Base-by-base conservation (phyloP, 1,139 yeast genomes). In the Pneumocystis canis region DNA sequence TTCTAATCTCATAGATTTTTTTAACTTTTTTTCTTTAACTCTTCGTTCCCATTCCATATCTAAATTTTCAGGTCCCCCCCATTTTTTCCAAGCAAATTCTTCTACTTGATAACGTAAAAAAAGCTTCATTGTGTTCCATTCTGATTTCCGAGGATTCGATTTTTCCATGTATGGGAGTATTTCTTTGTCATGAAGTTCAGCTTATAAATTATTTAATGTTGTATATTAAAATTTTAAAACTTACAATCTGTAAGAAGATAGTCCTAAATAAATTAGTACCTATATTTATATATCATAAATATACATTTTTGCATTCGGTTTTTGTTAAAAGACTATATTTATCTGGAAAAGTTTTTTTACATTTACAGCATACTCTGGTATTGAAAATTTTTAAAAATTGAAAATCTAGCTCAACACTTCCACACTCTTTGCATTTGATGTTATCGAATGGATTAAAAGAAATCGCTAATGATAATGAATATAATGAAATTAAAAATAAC, bases 291-390 rank as follows among this genome's bases (percentile, higher is more conserved):
- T 9, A 57, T 11, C 11, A 73, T 59, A 92, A 79, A 71, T 94
- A 94, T 74, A 94, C 99, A 68, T 87, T 94, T 62, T 84, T 82
- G 73, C 97, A 89, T 74, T 94, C 99, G 0, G 99, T 94, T 74
- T 94, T 94, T 11, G 98, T 94, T 62, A 94, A 75, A 39, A 94
- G 74, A 0, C 97, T 82, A 71, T 90, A 94, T 71, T 92, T 92
- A 61, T 94, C 96, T 0, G 96, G 96, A 33, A 76, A 75, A 63
- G 79, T 79, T 67, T 82, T 82, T 40, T 83, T 82, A 73, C 98
- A 92, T 61, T 80, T 77, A 61, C 85, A 80, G 73, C 99, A 94
- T 5, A 90, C 96, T 14, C 89, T 77, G 32, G 84, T 75, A 39
- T 79, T 77, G 75, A 90, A 94, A 58, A 84, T 82, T 20, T 85